Evolutionary conservation across 2,329 filamentous ascomycete genomes (phyloP).

Genomic region (Fusarium napiforme): DNA sequence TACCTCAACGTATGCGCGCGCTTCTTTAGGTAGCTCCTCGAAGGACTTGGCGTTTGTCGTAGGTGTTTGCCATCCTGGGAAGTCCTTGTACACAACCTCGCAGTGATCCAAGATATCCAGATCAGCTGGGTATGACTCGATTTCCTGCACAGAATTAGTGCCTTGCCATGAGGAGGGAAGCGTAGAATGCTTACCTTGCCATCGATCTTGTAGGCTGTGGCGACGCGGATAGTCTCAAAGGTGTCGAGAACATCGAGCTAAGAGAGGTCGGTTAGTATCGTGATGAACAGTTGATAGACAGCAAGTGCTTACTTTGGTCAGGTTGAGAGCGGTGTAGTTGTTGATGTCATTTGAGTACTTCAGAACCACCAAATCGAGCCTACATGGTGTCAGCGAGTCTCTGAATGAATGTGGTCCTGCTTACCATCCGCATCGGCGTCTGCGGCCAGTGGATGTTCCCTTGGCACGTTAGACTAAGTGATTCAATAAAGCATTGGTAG

Average conservation of each 20-base stretch:
- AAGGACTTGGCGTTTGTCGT: constrained; percentile 70
- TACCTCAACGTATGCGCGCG: constrained; percentile 69
- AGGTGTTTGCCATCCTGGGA: constrained; percentile 75
- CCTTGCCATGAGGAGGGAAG: not conserved
- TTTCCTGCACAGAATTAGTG: constrained; percentile 21
- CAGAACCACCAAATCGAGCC: not conserved
- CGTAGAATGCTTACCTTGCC: constrained; percentile 40
- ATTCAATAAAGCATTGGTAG: accelerated
- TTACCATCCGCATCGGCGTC: constrained; percentile 66
- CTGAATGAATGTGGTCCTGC: not conserved
- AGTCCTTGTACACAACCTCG: constrained; percentile 74
- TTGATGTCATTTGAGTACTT: constrained; percentile 58
- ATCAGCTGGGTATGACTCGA: constrained; percentile 71
- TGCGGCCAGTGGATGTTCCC: constrained; percentile 66
- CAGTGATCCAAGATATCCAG: constrained; percentile 66
- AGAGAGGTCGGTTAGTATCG: constrained; percentile 4
- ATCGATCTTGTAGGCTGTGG: constrained; percentile 71
- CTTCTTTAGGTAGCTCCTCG: constrained; percentile 71
- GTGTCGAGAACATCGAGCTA: constrained; percentile 69
- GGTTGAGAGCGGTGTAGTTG: constrained; percentile 71
- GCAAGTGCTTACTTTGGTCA: constrained; percentile 58
- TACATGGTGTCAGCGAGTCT: not conserved
- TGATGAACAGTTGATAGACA: not conserved
- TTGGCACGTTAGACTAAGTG: constrained; percentile 8
- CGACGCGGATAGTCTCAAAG: constrained; percentile 79